Evolutionary conservation across 345 rosid genomes (phyloP).

Genomic region (Gossypium australe): DNA sequence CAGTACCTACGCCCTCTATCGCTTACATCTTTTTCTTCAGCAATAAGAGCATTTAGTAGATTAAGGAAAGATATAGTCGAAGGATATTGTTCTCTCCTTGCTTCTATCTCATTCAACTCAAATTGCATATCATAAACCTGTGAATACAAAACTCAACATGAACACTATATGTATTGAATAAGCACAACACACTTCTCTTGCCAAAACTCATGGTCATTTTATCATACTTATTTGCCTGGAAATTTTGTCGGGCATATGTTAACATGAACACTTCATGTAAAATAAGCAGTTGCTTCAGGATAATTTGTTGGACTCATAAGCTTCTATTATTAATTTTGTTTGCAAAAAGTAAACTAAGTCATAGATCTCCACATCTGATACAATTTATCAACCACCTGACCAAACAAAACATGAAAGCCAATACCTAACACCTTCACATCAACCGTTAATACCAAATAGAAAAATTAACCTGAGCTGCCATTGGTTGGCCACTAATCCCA

Average conservation of each 20-base stretch:
- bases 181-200: not conserved
- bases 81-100: slow-evolving; percentile 85
- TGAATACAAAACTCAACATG: not conserved
- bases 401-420: not conserved
- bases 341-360: not conserved
- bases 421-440: slow-evolving; percentile 11
- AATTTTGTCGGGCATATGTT: too few species aligned
- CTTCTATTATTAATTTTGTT: not conserved
- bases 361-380: not conserved
- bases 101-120: slow-evolving; percentile 97
- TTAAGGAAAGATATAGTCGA: slow-evolving; percentile 89
- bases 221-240: not conserved
- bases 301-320: not conserved
- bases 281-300: slow-evolving; percentile 1
- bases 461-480: slow-evolving; percentile 49
- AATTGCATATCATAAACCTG: slow-evolving; percentile 97
- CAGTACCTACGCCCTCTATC: slow-evolving; percentile 89
- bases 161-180: not conserved
- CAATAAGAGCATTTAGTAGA: slow-evolving; percentile 75
- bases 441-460: not conserved
- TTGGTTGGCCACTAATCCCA: slow-evolving; percentile 48
- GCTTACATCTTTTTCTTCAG: slow-evolving; percentile 76
- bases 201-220: not conserved
- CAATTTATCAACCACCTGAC: not conserved
- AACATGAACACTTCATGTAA: not conserved